These are phyloP conservation scores for Physcomitrium patens DNA, from an alignment of 225 moss, liverwort and hornwort genomes.

Conservation along the genomic window DNA sequence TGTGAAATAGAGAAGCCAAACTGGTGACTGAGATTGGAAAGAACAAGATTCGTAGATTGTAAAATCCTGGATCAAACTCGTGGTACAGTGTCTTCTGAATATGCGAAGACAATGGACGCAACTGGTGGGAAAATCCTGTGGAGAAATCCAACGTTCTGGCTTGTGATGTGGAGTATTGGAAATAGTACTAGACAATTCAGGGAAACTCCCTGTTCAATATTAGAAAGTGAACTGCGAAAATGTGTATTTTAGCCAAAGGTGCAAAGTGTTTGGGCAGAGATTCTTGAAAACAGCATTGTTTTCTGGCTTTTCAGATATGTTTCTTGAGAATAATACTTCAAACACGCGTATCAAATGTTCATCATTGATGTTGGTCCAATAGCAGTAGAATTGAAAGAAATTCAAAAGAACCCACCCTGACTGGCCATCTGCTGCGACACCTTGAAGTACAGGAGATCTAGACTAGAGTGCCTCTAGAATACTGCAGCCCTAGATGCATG, in stretches of 20 bases:
- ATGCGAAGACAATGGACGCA: slow-evolving; percentile 42
- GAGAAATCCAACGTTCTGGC: slow-evolving; percentile 25
- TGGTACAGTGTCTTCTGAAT: slow-evolving; percentile 32
- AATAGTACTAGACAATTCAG: slow-evolving; percentile 36
- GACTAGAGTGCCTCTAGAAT: slow-evolving; percentile 15
- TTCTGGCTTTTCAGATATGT: slow-evolving; percentile 27
- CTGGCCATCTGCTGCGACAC: slow-evolving; percentile 30
- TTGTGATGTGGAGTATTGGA: slow-evolving; percentile 17
- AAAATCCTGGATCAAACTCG: slow-evolving; percentile 26
- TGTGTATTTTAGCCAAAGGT: slow-evolving; percentile 6
- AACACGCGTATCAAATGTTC: slow-evolving; percentile 39
- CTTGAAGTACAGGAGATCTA: slow-evolving; percentile 16
- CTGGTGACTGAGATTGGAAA: not conserved
- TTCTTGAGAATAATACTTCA: slow-evolving; percentile 10
- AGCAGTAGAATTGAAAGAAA: slow-evolving; percentile 22
- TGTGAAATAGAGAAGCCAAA: too few species aligned
- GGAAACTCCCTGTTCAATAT: slow-evolving; percentile 19
- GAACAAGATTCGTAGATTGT: slow-evolving; percentile 14
- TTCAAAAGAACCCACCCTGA: slow-evolving; percentile 9
- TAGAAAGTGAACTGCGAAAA: slow-evolving; percentile 11
- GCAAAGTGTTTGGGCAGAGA: slow-evolving; percentile 28
- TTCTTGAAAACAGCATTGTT: slow-evolving; percentile 2
- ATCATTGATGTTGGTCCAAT: slow-evolving; percentile 30
- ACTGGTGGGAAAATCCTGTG: slow-evolving; percentile 8
- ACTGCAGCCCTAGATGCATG: slow-evolving; percentile 29